phyloP scores from a whole-genome alignment of 2,329 filamentous ascomycete species.

The Trichoderma sp. region DNA sequence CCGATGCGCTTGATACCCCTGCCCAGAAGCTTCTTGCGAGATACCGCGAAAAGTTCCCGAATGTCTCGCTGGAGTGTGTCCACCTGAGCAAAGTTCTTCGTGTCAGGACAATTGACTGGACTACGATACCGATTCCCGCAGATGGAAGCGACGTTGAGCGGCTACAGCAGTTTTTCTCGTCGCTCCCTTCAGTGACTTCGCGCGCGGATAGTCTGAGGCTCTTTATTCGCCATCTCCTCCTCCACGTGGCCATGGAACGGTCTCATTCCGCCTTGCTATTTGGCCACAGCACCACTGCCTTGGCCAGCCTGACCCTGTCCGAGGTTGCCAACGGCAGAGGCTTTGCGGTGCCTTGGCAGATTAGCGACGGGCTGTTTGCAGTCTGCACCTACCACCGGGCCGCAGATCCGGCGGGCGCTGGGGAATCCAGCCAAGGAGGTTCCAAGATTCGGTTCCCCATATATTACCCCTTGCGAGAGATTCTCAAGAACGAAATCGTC shows the following conservation, averaged over 20 bases:
- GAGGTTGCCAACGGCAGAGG: slow-evolving; percentile 92
- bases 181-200: slow-evolving; percentile 72
- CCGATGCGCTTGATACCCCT: slow-evolving; percentile 27
- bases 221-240: slow-evolving; percentile 70
- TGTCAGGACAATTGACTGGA: slow-evolving; percentile 56
- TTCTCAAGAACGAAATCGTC: slow-evolving; percentile 78
- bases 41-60: slow-evolving; percentile 64
- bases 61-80: slow-evolving; percentile 63
- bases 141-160: slow-evolving; percentile 40
- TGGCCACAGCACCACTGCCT: slow-evolving; percentile 81
- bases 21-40: slow-evolving; percentile 31
- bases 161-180: slow-evolving; percentile 58
- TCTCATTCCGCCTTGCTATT: slow-evolving; percentile 73
- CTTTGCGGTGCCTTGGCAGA: slow-evolving; percentile 77
- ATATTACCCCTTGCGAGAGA: slow-evolving; percentile 81
- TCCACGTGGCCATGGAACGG: slow-evolving; percentile 61
- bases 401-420: slow-evolving; percentile 27
- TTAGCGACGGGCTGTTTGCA: slow-evolving; percentile 68
- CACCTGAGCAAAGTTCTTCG: slow-evolving; percentile 65
- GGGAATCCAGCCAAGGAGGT: slow-evolving; percentile 22
- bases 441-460: slow-evolving; percentile 45
- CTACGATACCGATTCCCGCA: slow-evolving; percentile 41
- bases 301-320: slow-evolving; percentile 82
- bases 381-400: slow-evolving; percentile 36
- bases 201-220: slow-evolving; percentile 71